Base-by-base conservation (phyloP, 2,329 filamentous ascomycete genomes). In the Penicillium aurantiogriseum region DNA sequence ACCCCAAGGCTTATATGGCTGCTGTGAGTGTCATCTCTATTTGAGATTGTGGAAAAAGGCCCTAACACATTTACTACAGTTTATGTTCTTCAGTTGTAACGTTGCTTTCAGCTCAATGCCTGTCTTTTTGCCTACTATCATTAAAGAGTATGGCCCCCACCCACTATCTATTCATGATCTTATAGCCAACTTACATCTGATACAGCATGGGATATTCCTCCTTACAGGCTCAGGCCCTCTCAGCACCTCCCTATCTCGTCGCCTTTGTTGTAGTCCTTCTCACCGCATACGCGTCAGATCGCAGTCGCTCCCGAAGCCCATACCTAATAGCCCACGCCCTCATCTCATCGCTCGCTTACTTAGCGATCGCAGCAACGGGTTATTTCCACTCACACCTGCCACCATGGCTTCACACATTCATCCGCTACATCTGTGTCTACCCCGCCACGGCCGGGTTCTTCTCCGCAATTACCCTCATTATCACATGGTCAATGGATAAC, bases 401-500 rank as follows among this genome's bases (percentile, higher is more conserved):
- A 5, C 48, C 67, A 23, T 57, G 67, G 9, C 44, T 72, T 4
- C 74, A 77, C 53, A 72, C 70, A 43, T 64, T 72, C 35, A 75
- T 80, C 54, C 74, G 91, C 19, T 96, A 96, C 68, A 66, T 88
- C 6, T 89, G 87, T 55, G 82, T 96, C 8, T 96, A 88, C 71
- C 91, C 90, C 0, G 91, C 92, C 2, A 84, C 87, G 2, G 79
- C 86, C 0, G 92, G 92, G 4, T 94, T 96, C 75, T 93, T 96
- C 79, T 87, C 84, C 58, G 88, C 91, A 21, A 89, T 96, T 56
- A 91, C 91, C 0, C 81, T 96, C 33, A 88, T 92, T 64, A 89
- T 96, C 56, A 88, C 90, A 2, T 96, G 92, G 92, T 90, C 85
- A 36, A 84, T 96, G 69, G 95, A 96, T 70, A 96, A 96, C 73